phyloP scores from a whole-genome alignment of 2,329 filamentous ascomycete species.

The Neurospora sp. region DNA sequence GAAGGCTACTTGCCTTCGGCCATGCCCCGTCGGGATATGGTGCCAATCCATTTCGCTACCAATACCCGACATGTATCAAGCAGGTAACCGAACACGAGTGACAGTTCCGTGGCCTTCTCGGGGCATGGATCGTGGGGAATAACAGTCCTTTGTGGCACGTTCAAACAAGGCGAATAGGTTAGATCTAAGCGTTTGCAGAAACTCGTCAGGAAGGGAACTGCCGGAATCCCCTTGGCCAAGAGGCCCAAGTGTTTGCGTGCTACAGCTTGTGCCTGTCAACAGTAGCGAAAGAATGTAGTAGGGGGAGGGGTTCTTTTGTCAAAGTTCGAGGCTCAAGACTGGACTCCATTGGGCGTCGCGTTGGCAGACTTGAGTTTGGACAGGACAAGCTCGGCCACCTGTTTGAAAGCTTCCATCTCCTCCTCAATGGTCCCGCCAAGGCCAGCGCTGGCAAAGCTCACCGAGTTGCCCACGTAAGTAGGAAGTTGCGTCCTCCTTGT shows the following conservation, averaged over 20 bases:
- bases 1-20: not conserved
- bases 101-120: not conserved
- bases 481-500: constrained; percentile 63
- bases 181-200: not conserved
- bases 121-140: not conserved
- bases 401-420: constrained; percentile 81
- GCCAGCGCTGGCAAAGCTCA: constrained; percentile 63
- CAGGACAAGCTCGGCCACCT: constrained; percentile 61
- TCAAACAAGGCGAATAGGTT: not conserved
- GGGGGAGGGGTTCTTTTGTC: not conserved
- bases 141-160: not conserved
- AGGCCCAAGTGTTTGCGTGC: not conserved
- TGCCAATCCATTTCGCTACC: not conserved
- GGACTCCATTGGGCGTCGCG: constrained; percentile 1
- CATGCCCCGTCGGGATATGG: not conserved
- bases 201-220: not conserved
- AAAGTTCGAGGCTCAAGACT: not conserved
- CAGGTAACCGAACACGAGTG: not conserved
- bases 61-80: not conserved
- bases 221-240: not conserved
- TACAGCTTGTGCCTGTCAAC: not conserved
- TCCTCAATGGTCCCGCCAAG: constrained; percentile 80
- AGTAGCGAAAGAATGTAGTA: not conserved
- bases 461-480: constrained; percentile 84
- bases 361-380: constrained; percentile 34